Evolutionary conservation across 805 yeast species (phyloP).

Genomic region (Kazachstania bromeliacearum): DNA sequence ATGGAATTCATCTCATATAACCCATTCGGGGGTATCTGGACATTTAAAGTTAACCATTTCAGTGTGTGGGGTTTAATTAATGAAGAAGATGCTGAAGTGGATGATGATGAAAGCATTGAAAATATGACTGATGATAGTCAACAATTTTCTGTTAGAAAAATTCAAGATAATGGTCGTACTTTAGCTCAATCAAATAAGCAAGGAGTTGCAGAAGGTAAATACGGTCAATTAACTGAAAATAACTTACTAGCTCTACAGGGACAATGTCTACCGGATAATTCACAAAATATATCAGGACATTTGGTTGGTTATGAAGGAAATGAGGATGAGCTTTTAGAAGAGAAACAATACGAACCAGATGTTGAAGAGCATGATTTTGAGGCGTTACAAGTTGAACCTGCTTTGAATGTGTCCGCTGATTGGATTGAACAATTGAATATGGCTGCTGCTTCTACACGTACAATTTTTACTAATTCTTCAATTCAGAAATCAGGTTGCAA

Average conservation of each 20-base stretch:
- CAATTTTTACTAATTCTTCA: slow-evolving; percentile 26
- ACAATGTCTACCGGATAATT: slow-evolving; percentile 1
- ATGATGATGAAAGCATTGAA: too few relatives aligned
- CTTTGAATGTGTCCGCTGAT: slow-evolving; percentile 42
- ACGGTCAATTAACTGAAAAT: background rate
- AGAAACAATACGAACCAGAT: slow-evolving; percentile 65
- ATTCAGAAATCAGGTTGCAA: slow-evolving; percentile 3
- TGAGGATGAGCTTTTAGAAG: slow-evolving; percentile 20
- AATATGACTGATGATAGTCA: slow-evolving; percentile 22
- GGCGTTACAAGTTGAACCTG: slow-evolving; percentile 35
- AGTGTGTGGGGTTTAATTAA: slow-evolving; percentile 88
- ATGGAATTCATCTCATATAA: slow-evolving; percentile 77
- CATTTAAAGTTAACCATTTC: slow-evolving; percentile 80
- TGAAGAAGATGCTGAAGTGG: slow-evolving; percentile 51
- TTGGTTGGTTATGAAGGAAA: background rate
- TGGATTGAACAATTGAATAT: slow-evolving; percentile 59
- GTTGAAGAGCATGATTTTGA: slow-evolving; percentile 38
- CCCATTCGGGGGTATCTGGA: slow-evolving; percentile 65
- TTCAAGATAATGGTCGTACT: slow-evolving; percentile 5
- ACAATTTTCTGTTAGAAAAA: background rate
- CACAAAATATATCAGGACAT: too few relatives aligned
- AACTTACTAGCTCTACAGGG: slow-evolving; percentile 7
- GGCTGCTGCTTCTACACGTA: slow-evolving; percentile 28
- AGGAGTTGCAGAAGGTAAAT: slow-evolving; percentile 2
- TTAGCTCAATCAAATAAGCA: slow-evolving; percentile 9